phyloP scores from a whole-genome alignment of 2,329 filamentous ascomycete species.

The Pseudopithomyces chartarum region DNA sequence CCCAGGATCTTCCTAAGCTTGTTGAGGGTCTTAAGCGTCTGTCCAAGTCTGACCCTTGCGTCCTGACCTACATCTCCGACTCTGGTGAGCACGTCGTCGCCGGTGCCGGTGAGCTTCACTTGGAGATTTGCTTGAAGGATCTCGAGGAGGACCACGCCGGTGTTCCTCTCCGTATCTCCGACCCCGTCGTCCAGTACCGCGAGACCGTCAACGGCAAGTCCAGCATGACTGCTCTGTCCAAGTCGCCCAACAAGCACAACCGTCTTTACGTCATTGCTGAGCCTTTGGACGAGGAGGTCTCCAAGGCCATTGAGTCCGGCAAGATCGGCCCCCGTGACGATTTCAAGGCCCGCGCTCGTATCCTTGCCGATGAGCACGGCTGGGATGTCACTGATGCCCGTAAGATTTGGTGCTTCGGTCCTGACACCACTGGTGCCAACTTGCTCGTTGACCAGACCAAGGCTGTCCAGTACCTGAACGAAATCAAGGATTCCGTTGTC shows the following conservation, averaged over 20 bases:
- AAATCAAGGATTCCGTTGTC: slow-evolving; percentile 99
- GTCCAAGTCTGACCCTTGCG: slow-evolving; percentile 99
- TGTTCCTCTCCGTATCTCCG: slow-evolving; percentile 96
- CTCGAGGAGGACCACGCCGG: slow-evolving; percentile 98
- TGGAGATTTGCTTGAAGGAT: slow-evolving; percentile 99
- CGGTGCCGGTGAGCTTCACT: slow-evolving; percentile 98
- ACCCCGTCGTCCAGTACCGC: slow-evolving; percentile 98
- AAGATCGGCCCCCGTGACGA: slow-evolving; percentile 96
- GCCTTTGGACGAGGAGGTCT: slow-evolving; percentile 90
- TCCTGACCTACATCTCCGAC: slow-evolving; percentile 84
- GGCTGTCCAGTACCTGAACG: slow-evolving; percentile 99
- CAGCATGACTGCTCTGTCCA: slow-evolving; percentile 95
- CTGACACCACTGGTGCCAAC: slow-evolving; percentile 97
- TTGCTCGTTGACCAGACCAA: slow-evolving; percentile 99
- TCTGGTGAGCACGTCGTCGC: slow-evolving; percentile 99
- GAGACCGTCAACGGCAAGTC: slow-evolving; percentile 87
- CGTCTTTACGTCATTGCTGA: slow-evolving; percentile 95
- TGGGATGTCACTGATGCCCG: slow-evolving; percentile 99
- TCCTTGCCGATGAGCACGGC: slow-evolving; percentile 94
- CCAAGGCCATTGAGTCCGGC: slow-evolving; percentile 86
- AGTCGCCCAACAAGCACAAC: slow-evolving; percentile 99
- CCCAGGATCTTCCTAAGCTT: slow-evolving; percentile 98
- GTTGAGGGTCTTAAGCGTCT: slow-evolving; percentile 99
- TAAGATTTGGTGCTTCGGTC: slow-evolving; percentile 99
- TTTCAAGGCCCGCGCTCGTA: slow-evolving; percentile 96